These are phyloP conservation scores for Psilocybe subaeruginosa DNA, from an alignment of 768 basidiomycete genomes.

Conservation along the genomic window DNA sequence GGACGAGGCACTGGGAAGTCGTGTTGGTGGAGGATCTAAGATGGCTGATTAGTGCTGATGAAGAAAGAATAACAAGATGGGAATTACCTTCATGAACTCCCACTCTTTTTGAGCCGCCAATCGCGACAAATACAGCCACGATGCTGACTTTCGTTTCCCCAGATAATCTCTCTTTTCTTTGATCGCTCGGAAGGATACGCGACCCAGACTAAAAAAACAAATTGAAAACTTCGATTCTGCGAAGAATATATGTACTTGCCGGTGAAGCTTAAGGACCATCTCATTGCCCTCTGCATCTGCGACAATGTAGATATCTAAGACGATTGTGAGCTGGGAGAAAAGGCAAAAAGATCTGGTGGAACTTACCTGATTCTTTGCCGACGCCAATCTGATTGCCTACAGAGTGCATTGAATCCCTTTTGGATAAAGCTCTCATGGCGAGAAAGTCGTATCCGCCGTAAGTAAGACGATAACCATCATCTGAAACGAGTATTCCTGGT, in stretches of 20 bases:
- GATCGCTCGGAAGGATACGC: slow-evolving; percentile 96
- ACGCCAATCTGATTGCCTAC: slow-evolving; percentile 99
- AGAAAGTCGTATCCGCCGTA: slow-evolving; percentile 99
- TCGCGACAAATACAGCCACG: slow-evolving; percentile 99
- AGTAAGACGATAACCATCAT: slow-evolving; percentile 96
- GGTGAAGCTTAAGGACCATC: slow-evolving; percentile 92
- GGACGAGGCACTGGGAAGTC: slow-evolving; percentile 93
- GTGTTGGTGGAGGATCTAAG: slow-evolving; percentile 87
- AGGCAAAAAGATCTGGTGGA: not conserved
- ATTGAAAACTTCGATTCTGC: slow-evolving; percentile 1
- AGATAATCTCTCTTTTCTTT: slow-evolving; percentile 97
- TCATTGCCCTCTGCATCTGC: slow-evolving; percentile 83
- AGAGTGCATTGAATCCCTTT: slow-evolving; percentile 84
- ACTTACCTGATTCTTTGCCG: slow-evolving; percentile 92
- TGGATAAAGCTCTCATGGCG: slow-evolving; percentile 91
- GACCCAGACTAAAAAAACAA: slow-evolving; percentile 69
- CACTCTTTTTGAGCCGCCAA: slow-evolving; percentile 97
- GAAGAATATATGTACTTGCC: slow-evolving; percentile 47
- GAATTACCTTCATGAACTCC: slow-evolving; percentile 93
- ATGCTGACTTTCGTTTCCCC: slow-evolving; percentile 92
- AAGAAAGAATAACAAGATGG: not conserved
- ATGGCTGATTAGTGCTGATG: not conserved
- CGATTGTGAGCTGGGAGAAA: not conserved
- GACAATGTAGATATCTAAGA: slow-evolving; percentile 85
- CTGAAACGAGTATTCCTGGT: slow-evolving; percentile 41